phyloP scores from a whole-genome alignment of 2,329 filamentous ascomycete species.

The Colletotrichum abscissum region DNA sequence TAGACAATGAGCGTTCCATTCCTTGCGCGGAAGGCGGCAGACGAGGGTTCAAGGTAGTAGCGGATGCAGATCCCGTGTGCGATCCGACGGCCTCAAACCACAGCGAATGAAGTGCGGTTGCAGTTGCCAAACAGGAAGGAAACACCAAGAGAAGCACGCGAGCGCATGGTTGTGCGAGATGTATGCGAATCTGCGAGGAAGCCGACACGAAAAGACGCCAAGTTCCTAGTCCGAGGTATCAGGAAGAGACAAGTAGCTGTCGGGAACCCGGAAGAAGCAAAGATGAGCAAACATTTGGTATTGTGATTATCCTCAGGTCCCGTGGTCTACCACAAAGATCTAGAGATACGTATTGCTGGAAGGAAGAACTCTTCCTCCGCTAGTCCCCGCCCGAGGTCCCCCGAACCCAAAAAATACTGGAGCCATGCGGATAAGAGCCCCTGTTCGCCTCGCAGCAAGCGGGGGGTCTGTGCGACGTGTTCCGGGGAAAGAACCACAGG shows the following conservation, averaged over 20 bases:
- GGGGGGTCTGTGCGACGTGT: background rate
- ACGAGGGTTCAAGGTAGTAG: background rate
- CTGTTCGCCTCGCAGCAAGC: background rate
- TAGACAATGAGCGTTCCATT: background rate
- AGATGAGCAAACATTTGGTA: background rate
- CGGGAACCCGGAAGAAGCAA: background rate
- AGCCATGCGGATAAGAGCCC: background rate
- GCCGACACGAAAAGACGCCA: background rate
- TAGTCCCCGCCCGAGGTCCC: background rate
- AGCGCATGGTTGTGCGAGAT: background rate
- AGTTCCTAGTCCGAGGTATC: background rate
- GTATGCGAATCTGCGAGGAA: background rate
- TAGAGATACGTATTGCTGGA: background rate
- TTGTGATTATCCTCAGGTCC: too few species aligned
- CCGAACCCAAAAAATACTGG: background rate
- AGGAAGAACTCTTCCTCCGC: background rate
- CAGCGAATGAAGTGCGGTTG: background rate
- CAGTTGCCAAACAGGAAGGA: conserved; percentile 2
- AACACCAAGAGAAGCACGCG: background rate
- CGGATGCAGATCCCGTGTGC: background rate
- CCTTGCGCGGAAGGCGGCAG: background rate
- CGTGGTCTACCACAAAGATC: background rate
- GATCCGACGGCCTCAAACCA: conserved; percentile 1
- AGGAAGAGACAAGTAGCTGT: background rate
- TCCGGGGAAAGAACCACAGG: background rate